phyloP scores from a whole-genome alignment of 345 rosid genomes.

The Ceriops tagal region DNA sequence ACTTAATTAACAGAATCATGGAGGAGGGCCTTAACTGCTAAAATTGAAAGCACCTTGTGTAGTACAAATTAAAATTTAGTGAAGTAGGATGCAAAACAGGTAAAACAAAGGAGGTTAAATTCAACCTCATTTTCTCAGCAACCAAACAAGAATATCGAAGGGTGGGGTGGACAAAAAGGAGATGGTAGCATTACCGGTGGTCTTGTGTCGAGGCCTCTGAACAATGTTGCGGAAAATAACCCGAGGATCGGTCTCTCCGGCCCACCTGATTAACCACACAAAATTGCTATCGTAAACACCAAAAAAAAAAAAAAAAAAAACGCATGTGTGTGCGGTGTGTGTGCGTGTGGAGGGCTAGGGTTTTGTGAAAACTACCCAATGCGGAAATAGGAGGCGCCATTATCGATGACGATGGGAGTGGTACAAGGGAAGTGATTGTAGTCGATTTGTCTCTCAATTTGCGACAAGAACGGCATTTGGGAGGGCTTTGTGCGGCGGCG shows the following conservation, averaged over 20 bases:
- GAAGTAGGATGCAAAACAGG: background rate
- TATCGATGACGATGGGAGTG: constrained; percentile 91
- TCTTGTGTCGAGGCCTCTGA: constrained; percentile 94
- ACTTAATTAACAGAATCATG: too few relatives aligned
- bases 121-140: background rate
- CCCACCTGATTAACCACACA: constrained; percentile 58
- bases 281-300: background rate
- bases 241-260: constrained; percentile 92
- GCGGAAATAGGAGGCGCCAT: constrained; percentile 93
- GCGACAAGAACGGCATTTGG: constrained; percentile 59
- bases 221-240: constrained; percentile 92
- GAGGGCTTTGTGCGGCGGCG: background rate
- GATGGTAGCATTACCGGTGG: constrained; percentile 47
- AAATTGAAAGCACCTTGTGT: too few relatives aligned
- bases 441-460: constrained; percentile 67
- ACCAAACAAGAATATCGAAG: background rate
- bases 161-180: background rate
- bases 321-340: too few relatives aligned
- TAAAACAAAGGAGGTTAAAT: too few relatives aligned
- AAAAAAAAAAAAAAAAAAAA: background rate
- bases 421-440: constrained; percentile 56
- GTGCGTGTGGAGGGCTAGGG: constrained; percentile 24
- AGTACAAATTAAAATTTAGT: too few relatives aligned
- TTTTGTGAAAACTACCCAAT: constrained; percentile 59
- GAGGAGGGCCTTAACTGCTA: too few relatives aligned